Conservation (phyloP, 1,139 yeast genomes). For the Pichia sp. region DNA sequence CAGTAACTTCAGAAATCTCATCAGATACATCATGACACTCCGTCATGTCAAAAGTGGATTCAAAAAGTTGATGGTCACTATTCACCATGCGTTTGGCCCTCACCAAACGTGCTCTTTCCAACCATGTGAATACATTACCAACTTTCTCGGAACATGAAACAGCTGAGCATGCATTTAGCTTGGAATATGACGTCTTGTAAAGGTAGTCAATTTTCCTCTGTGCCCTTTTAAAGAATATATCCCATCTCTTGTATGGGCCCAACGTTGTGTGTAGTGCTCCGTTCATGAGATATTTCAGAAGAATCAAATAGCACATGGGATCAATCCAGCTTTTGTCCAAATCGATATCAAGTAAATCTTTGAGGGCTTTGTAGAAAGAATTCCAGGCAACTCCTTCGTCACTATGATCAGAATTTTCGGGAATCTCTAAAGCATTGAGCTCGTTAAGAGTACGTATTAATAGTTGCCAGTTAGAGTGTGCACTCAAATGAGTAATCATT, state of each 20-base stretch:
- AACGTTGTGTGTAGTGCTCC: constrained; percentile 1
- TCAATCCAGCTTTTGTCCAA: constrained; percentile 2
- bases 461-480: constrained; percentile 16
- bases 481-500: not conserved
- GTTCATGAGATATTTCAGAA: constrained; percentile 11
- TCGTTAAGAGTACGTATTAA: constrained; percentile 12
- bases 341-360: constrained; percentile 3
- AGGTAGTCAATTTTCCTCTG: constrained; percentile 11
- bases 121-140: constrained; percentile 1
- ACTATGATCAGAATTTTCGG: not conserved
- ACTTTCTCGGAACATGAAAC: not conserved
- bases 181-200: constrained; percentile 1
- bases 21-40: constrained; percentile 2
- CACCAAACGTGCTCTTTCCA: constrained; percentile 9
- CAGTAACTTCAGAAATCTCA: not conserved
- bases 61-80: not conserved
- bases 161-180: not conserved
- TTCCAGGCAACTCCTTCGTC: not conserved
- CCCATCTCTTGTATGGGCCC: constrained; percentile 11
- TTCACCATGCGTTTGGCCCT: constrained; percentile 8
- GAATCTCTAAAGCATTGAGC: not conserved
- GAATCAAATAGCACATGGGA: constrained; percentile 2
- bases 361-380: constrained; percentile 4
- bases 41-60: constrained; percentile 2
- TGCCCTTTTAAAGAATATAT: constrained; percentile 7